These are phyloP conservation scores for Stipa capillata DNA, from an alignment of 176 grass and related monocot genomes.

Conservation along the genomic window DNA sequence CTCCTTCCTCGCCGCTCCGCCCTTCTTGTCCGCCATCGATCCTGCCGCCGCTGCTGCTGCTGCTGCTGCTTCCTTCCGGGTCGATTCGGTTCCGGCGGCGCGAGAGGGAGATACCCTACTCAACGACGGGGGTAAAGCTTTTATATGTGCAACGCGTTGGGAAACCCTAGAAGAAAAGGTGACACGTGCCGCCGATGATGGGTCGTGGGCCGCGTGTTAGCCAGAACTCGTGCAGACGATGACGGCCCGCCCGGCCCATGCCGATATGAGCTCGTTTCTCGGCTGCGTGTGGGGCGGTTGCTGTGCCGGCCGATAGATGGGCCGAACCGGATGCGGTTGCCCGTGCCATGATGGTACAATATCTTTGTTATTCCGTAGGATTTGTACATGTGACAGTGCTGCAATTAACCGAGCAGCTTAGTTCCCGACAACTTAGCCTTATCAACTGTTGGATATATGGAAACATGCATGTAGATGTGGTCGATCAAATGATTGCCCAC, in stretches of 20 bases:
- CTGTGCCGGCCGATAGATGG: too few species aligned
- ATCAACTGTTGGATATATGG: too few species aligned
- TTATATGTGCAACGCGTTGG: background rate
- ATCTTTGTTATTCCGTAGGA: too few species aligned
- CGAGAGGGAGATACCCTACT: constrained; percentile 36
- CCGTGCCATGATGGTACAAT: too few species aligned
- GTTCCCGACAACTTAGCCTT: too few species aligned
- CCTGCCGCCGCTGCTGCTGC: background rate
- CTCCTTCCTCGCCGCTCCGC: constrained; percentile 56
- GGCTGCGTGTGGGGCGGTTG: background rate
- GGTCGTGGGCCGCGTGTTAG: background rate
- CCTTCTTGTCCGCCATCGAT: constrained; percentile 58
- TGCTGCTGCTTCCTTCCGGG: background rate
- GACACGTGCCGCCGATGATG: background rate
- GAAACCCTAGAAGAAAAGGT: background rate
- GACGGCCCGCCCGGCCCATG: too few species aligned
- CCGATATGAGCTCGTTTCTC: too few species aligned
- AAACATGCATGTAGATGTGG: too few species aligned
- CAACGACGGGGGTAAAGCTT: background rate
- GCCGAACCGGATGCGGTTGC: background rate
- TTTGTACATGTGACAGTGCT: too few species aligned
- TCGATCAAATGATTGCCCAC: background rate
- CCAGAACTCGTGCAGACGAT: too few species aligned
- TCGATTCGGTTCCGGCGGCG: constrained; percentile 24
- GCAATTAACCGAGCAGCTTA: too few species aligned